Conservation (phyloP, 2,329 filamentous ascomycete species). For the Amylocarpus encephaloides region DNA sequence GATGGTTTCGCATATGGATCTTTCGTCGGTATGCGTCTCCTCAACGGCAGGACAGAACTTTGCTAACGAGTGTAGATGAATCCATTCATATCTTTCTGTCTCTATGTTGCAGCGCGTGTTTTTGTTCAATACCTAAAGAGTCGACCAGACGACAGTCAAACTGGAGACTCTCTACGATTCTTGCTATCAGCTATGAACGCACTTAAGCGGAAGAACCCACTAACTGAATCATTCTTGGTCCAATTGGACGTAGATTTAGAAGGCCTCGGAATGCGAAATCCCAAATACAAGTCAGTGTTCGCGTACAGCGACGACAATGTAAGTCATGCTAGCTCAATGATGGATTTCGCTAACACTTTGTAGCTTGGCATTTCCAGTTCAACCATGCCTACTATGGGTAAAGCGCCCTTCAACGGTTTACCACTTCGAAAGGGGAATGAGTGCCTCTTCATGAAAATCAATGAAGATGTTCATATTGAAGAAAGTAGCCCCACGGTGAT, state of each 20-base stretch:
- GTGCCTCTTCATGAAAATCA: not conserved
- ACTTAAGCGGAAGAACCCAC: constrained; percentile 77
- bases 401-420: not conserved
- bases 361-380: constrained; percentile 25
- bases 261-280: constrained; percentile 57
- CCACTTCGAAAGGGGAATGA: no score
- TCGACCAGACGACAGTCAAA: constrained; percentile 75
- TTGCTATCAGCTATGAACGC: constrained; percentile 85
- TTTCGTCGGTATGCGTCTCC: constrained; percentile 59
- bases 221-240: constrained; percentile 91
- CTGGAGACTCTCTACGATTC: constrained; percentile 78
- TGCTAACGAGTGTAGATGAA: constrained; percentile 63
- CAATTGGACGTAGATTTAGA: constrained; percentile 91
- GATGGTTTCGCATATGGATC: constrained; percentile 84
- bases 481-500: not conserved
- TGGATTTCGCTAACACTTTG: constrained; percentile 10
- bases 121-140: constrained; percentile 97
- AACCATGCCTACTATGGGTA: constrained; percentile 14
- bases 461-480: not conserved
- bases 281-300: constrained; percentile 50
- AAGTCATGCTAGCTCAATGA: constrained; percentile 18
- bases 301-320: constrained; percentile 34
- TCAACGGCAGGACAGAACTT: not conserved
- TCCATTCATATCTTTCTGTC: constrained; percentile 88
- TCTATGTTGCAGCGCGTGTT: constrained; percentile 91